These are phyloP conservation scores for Bretziella fagacearum DNA, from an alignment of 2,329 filamentous ascomycete genomes.

Conservation along the genomic window DNA sequence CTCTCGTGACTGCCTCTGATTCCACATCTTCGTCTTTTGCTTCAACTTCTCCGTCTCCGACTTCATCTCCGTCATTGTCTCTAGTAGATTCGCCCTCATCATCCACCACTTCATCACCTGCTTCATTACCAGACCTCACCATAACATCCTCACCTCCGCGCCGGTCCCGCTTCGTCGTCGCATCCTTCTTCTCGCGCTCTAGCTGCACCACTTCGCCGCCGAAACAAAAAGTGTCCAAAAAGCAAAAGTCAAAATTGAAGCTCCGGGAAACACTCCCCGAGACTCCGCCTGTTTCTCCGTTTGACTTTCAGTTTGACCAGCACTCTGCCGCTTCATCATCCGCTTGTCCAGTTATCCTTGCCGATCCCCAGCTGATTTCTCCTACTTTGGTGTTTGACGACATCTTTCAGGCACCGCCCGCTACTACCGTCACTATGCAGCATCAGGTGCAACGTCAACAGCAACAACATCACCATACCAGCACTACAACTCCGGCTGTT, in stretches of 20 bases:
- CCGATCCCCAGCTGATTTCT: background rate
- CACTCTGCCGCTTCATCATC: background rate
- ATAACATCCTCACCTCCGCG: constrained; percentile 4
- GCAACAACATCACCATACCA: background rate
- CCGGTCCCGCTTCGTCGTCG: constrained; percentile 8
- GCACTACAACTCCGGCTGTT: constrained; percentile 2
- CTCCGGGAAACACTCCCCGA: background rate
- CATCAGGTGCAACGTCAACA: constrained; percentile 5
- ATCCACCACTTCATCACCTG: constrained; percentile 2
- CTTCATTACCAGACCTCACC: constrained; percentile 5
- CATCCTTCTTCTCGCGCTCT: constrained; percentile 11
- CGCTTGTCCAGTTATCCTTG: background rate
- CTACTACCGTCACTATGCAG: background rate
- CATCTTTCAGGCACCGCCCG: background rate
- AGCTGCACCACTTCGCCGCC: constrained; percentile 3
- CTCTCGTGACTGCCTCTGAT: background rate
- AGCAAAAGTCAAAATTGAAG: constrained; percentile 6
- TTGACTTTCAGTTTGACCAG: background rate
- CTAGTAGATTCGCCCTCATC: constrained; percentile 1
- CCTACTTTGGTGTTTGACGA: background rate
- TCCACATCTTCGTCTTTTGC: background rate
- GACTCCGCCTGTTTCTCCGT: background rate
- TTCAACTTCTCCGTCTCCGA: background rate
- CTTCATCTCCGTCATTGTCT: constrained; percentile 4
- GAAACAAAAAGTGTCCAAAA: constrained; percentile 4